Base-by-base conservation (phyloP, 805 yeast species). In the Cyberlindnera lachancei region DNA sequence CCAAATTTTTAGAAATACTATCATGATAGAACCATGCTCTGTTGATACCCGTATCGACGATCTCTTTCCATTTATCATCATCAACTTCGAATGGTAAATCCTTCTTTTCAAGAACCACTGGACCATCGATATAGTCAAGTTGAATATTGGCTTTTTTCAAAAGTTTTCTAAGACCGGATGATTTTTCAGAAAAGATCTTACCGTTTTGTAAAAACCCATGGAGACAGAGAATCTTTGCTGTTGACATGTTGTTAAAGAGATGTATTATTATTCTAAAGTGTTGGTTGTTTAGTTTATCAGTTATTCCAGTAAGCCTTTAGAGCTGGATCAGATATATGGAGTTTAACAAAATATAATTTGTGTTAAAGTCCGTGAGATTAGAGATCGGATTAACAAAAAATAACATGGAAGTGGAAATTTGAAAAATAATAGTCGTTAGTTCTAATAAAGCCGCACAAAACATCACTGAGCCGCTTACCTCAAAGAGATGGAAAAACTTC, bases 201-300 rank as follows among this genome's bases (percentile, higher is more conserved):
- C 90, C 90, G 40, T 78, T 80, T 64, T 90, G 95, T 12, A 88
- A 75, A 56, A 78, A 87, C 0, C 98, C 97, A 44, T 90, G 98
- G 18, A 92, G 62, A 57, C 92, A 90, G n/a, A 90, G 63, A 18
- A 90, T 66, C 45, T 76, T 77, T 29, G 56, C 38, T 52, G 48
- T 53, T 8, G 56, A 42, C 56, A 50, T 56, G 7, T 14, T 28
- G n/a, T n/a, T n/a, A n/a, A n/a, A n/a, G n/a, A n/a, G n/a, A n/a
- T n/a, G n/a, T n/a, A n/a, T n/a, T n/a, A n/a, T n/a, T n/a, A n/a
- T n/a, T n/a, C n/a, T n/a, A n/a, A n/a, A n/a, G n/a, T n/a, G n/a
- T n/a, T n/a, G n/a, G n/a, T n/a, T n/a, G n/a, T n/a, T n/a, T n/a
- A n/a, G n/a, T n/a, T n/a, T n/a, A n/a, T n/a, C n/a, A n/a, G n/a